Evolutionary conservation across 257 asterid species (phyloP), one percentile per base, ranked within the genome.

Genomic region (Forsythia viridissima): DNA sequence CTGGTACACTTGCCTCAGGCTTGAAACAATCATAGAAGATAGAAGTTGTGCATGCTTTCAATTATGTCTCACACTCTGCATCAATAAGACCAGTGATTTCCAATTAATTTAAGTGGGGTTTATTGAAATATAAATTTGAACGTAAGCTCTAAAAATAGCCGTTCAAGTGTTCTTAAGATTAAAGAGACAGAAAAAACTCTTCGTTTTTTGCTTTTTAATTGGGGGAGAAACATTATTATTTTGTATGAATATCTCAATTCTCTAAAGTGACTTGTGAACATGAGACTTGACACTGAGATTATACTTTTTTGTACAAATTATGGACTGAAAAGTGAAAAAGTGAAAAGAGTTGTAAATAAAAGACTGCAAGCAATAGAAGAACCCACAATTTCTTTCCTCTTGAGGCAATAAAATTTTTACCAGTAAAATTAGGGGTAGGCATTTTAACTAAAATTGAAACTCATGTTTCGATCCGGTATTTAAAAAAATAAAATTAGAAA

Each of bases 91-190:
- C 6, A 57, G 21, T 6, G 10, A 20, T n/a, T 11, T 5, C 30
- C 30, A n/a, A n/a, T 37, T 70, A 79, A 76, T 76, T 79, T 63
- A 67, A 79, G 79, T 16, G 20, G 21, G 63, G 20, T 57, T 57
- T 6, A 55, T 16, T 1, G 12, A 57, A 57, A 57, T 18, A 52
- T 5, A 52, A 52, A 57, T 52, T 15, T 16, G 9, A 6, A 4
- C 1, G 63, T 20, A 16, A 18, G 63, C 21, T 18, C 24, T 13
- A 43, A 43, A 42, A 43, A 43, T 43, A 43, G 13, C 10, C 48
- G 4, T 43, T 43, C 52, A 0, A 0, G 12, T 0, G 4, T 11
- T 44, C 5, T 44, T 44, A 10, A 44, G 4, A 3, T 44, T 44
- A 44, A 44, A 44, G 52, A 46, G 55, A 13, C 1, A 3, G 6